These are phyloP conservation scores for Lepiota venenata DNA, from an alignment of 768 basidiomycete genomes.

Conservation along the genomic window DNA sequence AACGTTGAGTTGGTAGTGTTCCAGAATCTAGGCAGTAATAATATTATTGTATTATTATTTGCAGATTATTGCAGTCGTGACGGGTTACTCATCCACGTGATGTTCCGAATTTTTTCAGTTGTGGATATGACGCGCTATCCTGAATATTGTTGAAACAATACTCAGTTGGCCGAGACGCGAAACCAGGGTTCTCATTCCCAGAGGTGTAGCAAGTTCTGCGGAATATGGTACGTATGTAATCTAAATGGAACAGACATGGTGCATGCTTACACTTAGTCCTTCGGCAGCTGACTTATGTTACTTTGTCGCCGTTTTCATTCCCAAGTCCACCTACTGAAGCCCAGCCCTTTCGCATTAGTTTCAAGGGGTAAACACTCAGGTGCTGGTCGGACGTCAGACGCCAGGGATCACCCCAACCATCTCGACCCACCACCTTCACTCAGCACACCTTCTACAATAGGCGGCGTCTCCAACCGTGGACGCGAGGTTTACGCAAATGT, in stretches of 20 bases:
- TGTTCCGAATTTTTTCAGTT: slow-evolving; percentile 5
- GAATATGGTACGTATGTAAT: slow-evolving; percentile 7
- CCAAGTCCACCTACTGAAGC: slow-evolving; percentile 39
- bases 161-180: slow-evolving; percentile 1
- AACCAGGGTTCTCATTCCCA: slow-evolving; percentile 8
- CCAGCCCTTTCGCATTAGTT: slow-evolving; percentile 15
- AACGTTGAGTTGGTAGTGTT: background rate
- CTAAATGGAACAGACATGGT: background rate
- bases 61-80: background rate
- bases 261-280: background rate
- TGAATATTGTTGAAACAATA: background rate
- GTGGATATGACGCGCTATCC: background rate
- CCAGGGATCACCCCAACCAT: too few relatives aligned
- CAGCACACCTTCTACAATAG: background rate
- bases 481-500: background rate
- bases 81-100: slow-evolving; percentile 4
- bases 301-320: slow-evolving; percentile 61
- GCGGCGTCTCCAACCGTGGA: background rate
- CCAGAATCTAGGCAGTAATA: too few relatives aligned
- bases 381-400: background rate
- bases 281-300: slow-evolving; percentile 65
- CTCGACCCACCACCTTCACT: background rate
- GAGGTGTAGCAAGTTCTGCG: background rate
- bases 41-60: too few relatives aligned
- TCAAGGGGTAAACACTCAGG: slow-evolving; percentile 18